Base-by-base conservation (phyloP, 345 rosid species). In the Leavenworthia alabamica region DNA sequence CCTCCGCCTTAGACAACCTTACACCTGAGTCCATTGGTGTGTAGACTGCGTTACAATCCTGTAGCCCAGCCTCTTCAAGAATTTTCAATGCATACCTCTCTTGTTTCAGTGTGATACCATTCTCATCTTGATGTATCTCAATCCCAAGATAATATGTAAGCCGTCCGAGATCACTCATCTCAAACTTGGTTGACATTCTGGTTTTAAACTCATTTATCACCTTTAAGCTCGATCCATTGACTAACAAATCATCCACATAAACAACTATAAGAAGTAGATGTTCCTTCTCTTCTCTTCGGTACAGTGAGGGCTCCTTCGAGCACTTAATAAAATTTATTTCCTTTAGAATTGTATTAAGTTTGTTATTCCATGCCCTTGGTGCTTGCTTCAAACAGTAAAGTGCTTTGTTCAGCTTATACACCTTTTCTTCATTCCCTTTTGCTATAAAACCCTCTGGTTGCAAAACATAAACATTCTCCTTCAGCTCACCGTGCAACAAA, bases 91-190 rank as follows among this genome's bases (percentile, higher is more conserved):
- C 39, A 11, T 33, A 33, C 4, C 39, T 11, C 0, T 10, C n/a
- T 33, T 33, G 39, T 0, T 1, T 33, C 0, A 33, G 39, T 1
- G 0, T 3, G 1, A 33, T 33, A 0, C 39, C 39, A 0, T 3
- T 6, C 0, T 33, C 3, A 3, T 1, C 0, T 3, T 33, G 39
- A 3, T 0, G 0, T 0, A 33, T 13, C 4, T 33, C 39, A 0
- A 33, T 33, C 0, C 39, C 39, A 3, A 33, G 6, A 0, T 33
- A 9, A 1, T 33, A 33, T 1, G 39, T 33, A 0, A 33, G 3
- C 0, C 3, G 10, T 0, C 39, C 39, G 0, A 33, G n/a, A 3
- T 32, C 36, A 32, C 36, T 32, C 36, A 32, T 32, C 4, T 32
- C 36, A 32, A 32, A 32, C 4, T 32, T 32, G 0, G 36, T 2